These are phyloP conservation scores for Rhytidhysteron rufulum DNA, from an alignment of 2,329 filamentous ascomycete genomes.

Conservation along the genomic window DNA sequence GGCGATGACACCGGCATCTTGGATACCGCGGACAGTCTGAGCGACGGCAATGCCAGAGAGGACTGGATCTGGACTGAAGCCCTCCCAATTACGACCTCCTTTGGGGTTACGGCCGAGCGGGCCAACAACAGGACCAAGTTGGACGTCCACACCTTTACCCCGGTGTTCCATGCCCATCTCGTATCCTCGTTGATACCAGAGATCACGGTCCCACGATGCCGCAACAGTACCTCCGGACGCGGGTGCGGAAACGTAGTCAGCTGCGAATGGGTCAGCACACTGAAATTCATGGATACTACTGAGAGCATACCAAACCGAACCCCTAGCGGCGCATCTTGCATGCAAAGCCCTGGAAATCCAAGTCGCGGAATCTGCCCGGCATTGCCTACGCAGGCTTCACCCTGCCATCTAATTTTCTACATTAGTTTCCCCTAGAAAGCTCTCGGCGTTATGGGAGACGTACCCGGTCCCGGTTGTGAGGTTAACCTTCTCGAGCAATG, in stretches of 20 bases:
- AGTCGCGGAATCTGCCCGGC: constrained; percentile 65
- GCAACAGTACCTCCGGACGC: constrained; percentile 73
- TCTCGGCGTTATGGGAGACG: constrained; percentile 22
- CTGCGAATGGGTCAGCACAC: constrained; percentile 27
- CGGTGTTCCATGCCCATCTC: constrained; percentile 74
- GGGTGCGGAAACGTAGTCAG: constrained; percentile 80
- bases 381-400: constrained; percentile 75
- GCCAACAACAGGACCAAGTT: constrained; percentile 73
- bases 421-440: not conserved
- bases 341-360: constrained; percentile 69
- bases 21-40: constrained; percentile 73
- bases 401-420: constrained; percentile 53
- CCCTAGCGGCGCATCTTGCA: constrained; percentile 83
- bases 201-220: constrained; percentile 72
- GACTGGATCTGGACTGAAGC: constrained; percentile 69
- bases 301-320: constrained; percentile 59
- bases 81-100: constrained; percentile 70
- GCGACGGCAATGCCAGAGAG: constrained; percentile 69
- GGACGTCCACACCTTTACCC: constrained; percentile 70
- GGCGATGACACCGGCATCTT: constrained; percentile 76
- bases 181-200: constrained; percentile 65
- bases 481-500: constrained; percentile 87
- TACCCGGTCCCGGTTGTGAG: constrained; percentile 86
- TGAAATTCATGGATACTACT: constrained; percentile 1
- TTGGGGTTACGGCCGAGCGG: constrained; percentile 66